Evolutionary conservation across 345 rosid species (phyloP).

Genomic region (Bruguiera sexangula): DNA sequence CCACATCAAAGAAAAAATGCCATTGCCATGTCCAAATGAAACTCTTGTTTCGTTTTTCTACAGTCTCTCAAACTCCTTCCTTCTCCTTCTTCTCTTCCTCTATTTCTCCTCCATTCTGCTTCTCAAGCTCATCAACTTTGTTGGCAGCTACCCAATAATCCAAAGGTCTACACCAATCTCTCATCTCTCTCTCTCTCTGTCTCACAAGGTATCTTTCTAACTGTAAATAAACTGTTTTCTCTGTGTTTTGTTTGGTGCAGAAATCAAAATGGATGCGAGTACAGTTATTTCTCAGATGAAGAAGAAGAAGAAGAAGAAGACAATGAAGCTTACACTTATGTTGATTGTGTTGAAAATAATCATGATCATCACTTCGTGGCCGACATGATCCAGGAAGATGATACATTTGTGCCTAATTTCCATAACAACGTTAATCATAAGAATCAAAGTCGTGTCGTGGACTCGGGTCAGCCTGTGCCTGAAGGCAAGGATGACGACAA

Average conservation of each 20-base stretch:
- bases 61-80: constrained; percentile 62
- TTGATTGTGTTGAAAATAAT: constrained; percentile 26
- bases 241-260: constrained; percentile 29
- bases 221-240: not conserved
- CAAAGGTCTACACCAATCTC: constrained; percentile 45
- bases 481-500: not conserved
- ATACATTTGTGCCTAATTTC: constrained; percentile 43
- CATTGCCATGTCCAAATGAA: constrained; percentile 56
- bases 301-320: constrained; percentile 40
- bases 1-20: constrained; percentile 51
- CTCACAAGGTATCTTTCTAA: not conserved
- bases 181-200: not conserved
- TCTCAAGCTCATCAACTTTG: constrained; percentile 50
- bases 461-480: constrained; percentile 8
- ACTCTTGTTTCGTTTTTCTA: constrained; percentile 65
- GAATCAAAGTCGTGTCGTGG: constrained; percentile 4
- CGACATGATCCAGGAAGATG: constrained; percentile 61
- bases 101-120: constrained; percentile 61
- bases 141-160: constrained; percentile 60
- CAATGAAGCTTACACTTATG: constrained; percentile 38
- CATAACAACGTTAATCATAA: constrained; percentile 10
- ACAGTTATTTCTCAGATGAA: constrained; percentile 51
- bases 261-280: constrained; percentile 53
- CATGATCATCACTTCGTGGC: constrained; percentile 32
- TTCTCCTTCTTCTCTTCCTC: constrained; percentile 66